Evolutionary conservation across 1,284 basidiomycete genomes (phyloP).

Genomic region (Rhodotorula mucilaginosa): DNA sequence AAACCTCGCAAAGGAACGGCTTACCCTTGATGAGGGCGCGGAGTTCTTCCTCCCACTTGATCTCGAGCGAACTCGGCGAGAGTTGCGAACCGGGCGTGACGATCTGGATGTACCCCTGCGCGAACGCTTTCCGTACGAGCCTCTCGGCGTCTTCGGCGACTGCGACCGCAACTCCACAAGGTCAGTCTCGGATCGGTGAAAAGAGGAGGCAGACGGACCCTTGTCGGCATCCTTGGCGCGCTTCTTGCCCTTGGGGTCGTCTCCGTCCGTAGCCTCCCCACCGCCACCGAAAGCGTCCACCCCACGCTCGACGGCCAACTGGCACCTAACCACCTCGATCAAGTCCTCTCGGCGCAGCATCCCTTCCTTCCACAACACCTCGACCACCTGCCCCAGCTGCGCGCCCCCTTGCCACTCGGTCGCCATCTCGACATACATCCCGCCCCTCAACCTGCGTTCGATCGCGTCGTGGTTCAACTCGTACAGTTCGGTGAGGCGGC

Average conservation of each 20-base stretch:
- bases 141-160: conserved; percentile 22
- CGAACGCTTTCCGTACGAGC: conserved; percentile 31
- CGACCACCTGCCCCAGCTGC: conserved; percentile 14
- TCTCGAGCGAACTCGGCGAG: conserved; percentile 35
- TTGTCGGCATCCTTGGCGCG: conserved; percentile 16
- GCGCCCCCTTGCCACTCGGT: conserved; percentile 45
- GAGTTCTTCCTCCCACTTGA: conserved; percentile 42
- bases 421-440: conserved; percentile 71
- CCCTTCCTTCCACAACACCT: conserved; percentile 30
- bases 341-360: conserved; percentile 31
- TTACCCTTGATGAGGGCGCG: conserved; percentile 27
- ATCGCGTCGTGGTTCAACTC: conserved; percentile 50
- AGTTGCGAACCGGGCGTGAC: conserved; percentile 40
- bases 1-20: not conserved
- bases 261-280: not conserved
- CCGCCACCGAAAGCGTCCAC: not conserved
- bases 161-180: not conserved
- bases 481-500: conserved; percentile 47
- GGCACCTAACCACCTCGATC: conserved; percentile 12
- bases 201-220: no score
- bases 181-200: not conserved
- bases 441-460: conserved; percentile 47
- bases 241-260: conserved; percentile 31
- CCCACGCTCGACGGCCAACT: not conserved
- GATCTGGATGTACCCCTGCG: conserved; percentile 33